These are phyloP conservation scores for Agapanthus africanus DNA, from an alignment of 106 monocot genomes.

Conservation along the genomic window DNA sequence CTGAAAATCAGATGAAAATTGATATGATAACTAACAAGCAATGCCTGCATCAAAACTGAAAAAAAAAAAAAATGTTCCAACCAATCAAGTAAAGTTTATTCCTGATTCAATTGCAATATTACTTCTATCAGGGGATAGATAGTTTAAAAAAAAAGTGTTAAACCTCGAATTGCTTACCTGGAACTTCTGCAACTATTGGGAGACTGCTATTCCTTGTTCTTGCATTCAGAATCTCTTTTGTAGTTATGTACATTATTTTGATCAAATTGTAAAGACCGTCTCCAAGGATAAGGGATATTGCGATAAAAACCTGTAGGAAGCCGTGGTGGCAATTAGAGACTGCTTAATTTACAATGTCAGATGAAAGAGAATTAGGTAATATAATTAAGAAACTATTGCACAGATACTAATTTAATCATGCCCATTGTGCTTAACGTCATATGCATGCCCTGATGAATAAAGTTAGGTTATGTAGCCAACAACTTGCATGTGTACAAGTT, in stretches of 20 bases:
- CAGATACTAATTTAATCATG: too few relatives aligned
- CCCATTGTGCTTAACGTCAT: too few relatives aligned
- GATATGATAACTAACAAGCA: too few relatives aligned
- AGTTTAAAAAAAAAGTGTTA: background rate
- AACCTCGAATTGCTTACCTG: conserved; percentile 40
- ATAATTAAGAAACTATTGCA: background rate
- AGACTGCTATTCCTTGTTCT: conserved; percentile 27
- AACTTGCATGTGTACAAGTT: too few relatives aligned
- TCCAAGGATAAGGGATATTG: conserved; percentile 81
- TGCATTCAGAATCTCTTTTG: conserved; percentile 48
- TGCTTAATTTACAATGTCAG: too few relatives aligned
- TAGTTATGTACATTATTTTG: conserved; percentile 58
- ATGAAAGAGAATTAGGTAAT: too few relatives aligned
- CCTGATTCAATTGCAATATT: background rate
- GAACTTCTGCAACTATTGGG: conserved; percentile 21
- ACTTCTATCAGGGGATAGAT: background rate
- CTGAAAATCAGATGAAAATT: background rate
- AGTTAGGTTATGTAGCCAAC: too few relatives aligned
- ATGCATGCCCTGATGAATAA: too few relatives aligned
- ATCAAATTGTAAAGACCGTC: conserved; percentile 93
- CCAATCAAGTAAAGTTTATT: background rate
- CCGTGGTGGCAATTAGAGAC: too few relatives aligned
- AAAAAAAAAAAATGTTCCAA: background rate
- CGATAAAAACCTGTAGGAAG: conserved; percentile 75
- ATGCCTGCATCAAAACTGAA: background rate